Conservation (phyloP, 148 eudicot genomes). For the Camellia japonica region DNA sequence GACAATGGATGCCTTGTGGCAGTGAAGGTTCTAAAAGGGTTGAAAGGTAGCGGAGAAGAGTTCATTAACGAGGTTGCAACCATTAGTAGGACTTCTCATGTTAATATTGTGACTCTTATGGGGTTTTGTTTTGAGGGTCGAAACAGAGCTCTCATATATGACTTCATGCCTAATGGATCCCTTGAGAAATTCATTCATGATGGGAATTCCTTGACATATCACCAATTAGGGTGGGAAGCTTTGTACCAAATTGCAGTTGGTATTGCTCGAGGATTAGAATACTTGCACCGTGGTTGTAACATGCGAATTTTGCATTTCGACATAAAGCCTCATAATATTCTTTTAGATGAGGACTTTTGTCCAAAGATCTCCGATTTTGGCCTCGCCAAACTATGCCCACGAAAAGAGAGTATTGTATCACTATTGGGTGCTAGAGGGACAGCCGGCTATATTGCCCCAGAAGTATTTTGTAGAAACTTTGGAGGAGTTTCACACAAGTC, state of each 20-base stretch:
- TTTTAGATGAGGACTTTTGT: conserved; percentile 17
- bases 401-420: conserved; percentile 14
- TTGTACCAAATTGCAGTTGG: conserved; percentile 22
- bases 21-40: conserved; percentile 22
- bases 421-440: conserved; percentile 18
- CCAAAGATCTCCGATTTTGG: conserved; percentile 29
- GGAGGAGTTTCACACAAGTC: conserved; percentile 21
- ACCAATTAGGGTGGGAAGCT: conserved; percentile 18
- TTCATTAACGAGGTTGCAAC: conserved; percentile 28
- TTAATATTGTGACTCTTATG: conserved; percentile 23
- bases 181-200: conserved; percentile 20
- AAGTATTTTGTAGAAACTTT: conserved; percentile 14
- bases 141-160: conserved; percentile 22
- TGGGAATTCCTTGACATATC: not conserved
- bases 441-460: conserved; percentile 24
- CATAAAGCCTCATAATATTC: conserved; percentile 26
- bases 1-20: conserved; percentile 13
- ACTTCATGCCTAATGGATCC: conserved; percentile 27
- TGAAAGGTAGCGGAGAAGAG: conserved; percentile 23
- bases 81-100: conserved; percentile 25
- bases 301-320: conserved; percentile 23
- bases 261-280: conserved; percentile 28
- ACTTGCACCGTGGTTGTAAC: conserved; percentile 20
- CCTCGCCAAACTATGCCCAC: conserved; percentile 11
- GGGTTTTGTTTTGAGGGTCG: conserved; percentile 26